These are phyloP conservation scores for Neoconidiobolus thromboides DNA, from an alignment of 371 early-diverging fungal species.

Conservation along the genomic window DNA sequence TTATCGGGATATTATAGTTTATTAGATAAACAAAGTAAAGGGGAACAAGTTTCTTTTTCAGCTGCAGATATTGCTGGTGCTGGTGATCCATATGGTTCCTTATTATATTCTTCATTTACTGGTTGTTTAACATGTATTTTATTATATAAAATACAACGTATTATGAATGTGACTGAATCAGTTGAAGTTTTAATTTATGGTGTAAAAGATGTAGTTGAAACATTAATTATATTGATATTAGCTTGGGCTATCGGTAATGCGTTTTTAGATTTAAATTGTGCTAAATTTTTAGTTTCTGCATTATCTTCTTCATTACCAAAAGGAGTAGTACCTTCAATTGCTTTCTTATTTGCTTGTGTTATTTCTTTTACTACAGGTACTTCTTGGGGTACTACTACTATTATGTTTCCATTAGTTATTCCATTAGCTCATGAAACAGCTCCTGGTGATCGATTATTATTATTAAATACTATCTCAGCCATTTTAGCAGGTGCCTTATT, in stretches of 20 bases:
- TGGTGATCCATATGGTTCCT: constrained; percentile 3
- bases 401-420: constrained; percentile 4
- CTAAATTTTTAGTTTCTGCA: constrained; percentile 1
- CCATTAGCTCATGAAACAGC: not conserved
- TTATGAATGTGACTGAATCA: not conserved
- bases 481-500: constrained; percentile 5
- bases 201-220: constrained; percentile 2
- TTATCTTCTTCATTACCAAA: not conserved
- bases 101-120: constrained; percentile 4
- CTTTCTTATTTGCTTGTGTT: not conserved
- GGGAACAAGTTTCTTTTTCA: not conserved
- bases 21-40: not conserved
- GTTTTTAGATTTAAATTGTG: not conserved
- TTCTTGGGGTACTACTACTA: constrained; percentile 4
- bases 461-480: not conserved
- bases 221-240: not conserved
- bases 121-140: not conserved
- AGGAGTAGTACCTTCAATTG: not conserved
- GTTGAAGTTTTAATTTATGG: not conserved
- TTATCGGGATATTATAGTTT: not conserved
- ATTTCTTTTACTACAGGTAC: constrained; percentile 5
- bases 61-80: not conserved
- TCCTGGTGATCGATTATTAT: not conserved
- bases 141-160: not conserved
- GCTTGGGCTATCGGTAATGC: constrained; percentile 6